These are phyloP conservation scores for Suhomyces terraborum DNA, from an alignment of 1,139 yeast genomes.

Conservation along the genomic window DNA sequence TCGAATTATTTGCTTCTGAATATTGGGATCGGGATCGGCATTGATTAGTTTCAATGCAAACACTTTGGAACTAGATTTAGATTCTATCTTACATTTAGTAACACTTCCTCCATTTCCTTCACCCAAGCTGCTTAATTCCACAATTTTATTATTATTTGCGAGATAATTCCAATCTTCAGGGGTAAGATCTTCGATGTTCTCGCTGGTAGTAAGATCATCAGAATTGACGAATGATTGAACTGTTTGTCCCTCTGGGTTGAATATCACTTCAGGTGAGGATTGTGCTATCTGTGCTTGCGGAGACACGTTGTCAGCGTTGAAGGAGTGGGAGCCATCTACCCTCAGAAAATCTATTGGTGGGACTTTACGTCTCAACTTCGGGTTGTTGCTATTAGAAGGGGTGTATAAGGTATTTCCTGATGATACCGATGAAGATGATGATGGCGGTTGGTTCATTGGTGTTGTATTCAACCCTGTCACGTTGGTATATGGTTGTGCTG, in stretches of 20 bases:
- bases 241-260: background rate
- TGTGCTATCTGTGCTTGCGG: conserved; percentile 1
- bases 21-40: conserved; percentile 78
- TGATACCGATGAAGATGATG: conserved; percentile 11
- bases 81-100: conserved; percentile 60
- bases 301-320: conserved; percentile 14
- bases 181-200: conserved; percentile 54
- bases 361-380: conserved; percentile 40
- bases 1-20: conserved; percentile 80
- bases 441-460: conserved; percentile 8
- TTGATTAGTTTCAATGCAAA: conserved; percentile 87
- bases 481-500: background rate
- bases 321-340: conserved; percentile 34
- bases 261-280: conserved; percentile 1
- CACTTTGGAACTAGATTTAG: conserved; percentile 45
- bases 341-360: conserved; percentile 47
- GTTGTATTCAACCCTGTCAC: background rate
- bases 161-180: conserved; percentile 78
- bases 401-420: conserved; percentile 14
- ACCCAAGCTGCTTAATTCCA: conserved; percentile 70
- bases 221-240: background rate
- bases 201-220: conserved; percentile 6
- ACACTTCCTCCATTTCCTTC: conserved; percentile 97
- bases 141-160: conserved; percentile 59
- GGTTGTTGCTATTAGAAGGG: conserved; percentile 15